A percentile compares a stretch with the other conserved stretches of the same genome.
These are phyloP conservation scores for Mucor ambiguus DNA, from an alignment of 371 early-diverging fungal genomes.

Conservation along the genomic window DNA sequence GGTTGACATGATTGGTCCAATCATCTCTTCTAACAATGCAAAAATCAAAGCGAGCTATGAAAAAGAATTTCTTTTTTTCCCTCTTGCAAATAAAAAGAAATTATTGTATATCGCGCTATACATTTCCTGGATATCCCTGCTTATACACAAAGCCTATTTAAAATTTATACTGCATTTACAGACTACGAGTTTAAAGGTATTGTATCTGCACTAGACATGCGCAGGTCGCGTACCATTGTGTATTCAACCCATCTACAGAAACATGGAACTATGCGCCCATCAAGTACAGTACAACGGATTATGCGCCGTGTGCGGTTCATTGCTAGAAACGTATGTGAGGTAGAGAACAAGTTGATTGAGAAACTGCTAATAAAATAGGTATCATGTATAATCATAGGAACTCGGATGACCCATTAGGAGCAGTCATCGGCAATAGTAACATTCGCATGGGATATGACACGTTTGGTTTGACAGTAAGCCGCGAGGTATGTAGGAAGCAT, in stretches of 20 bases:
- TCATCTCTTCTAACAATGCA: background rate
- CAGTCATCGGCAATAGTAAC: conserved; percentile 3
- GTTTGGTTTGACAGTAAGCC: conserved; percentile 72
- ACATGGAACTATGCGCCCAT: conserved; percentile 68
- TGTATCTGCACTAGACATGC: background rate
- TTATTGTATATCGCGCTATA: background rate
- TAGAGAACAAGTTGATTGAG: background rate
- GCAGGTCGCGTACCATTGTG: background rate
- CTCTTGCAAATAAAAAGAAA: background rate
- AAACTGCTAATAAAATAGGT: background rate
- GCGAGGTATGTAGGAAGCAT: conserved; percentile 33
- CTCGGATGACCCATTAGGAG: conserved; percentile 7
- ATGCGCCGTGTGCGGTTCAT: conserved; percentile 62
- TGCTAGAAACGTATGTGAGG: conserved; percentile 49
- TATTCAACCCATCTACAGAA: background rate
- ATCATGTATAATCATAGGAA: background rate
- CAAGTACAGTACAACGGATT: conserved; percentile 70
- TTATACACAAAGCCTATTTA: background rate
- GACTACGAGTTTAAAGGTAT: background rate
- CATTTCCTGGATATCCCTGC: background rate
- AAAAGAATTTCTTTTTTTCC: background rate
- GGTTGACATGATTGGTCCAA: background rate
- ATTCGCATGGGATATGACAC: conserved; percentile 82
- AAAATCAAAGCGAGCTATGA: background rate
- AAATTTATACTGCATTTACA: background rate